Conservation (phyloP, 805 yeast species). For the Komagataella kurtzmanii region DNA sequence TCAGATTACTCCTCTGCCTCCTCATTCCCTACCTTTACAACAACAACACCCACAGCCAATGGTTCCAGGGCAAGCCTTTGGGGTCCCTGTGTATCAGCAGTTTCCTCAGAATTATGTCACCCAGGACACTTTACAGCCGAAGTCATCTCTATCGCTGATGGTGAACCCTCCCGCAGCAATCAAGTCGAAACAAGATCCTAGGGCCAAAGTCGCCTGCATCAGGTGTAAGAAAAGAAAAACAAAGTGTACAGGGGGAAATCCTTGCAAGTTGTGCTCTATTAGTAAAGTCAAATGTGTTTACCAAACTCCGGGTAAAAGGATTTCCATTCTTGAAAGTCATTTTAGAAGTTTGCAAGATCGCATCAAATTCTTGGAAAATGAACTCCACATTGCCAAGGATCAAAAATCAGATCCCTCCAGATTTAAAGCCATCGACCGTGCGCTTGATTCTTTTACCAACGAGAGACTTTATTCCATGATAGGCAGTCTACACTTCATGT, state of each 20-base stretch:
- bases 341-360: conserved; percentile 47
- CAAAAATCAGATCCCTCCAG: neutral
- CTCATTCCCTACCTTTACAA: neutral
- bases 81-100: neutral
- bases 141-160: neutral
- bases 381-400: neutral
- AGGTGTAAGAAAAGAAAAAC: conserved; percentile 53
- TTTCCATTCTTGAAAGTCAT: conserved; percentile 52
- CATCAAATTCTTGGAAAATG: conserved; percentile 11
- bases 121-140: neutral
- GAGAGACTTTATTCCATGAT: neutral
- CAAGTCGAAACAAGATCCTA: neutral
- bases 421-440: neutral
- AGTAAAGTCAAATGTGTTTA: conserved; percentile 48
- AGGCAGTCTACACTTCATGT: neutral
- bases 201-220: conserved; percentile 25
- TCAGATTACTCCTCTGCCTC: neutral
- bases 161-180: neutral
- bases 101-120: neutral
- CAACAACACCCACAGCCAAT: neutral
- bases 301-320: conserved; percentile 47
- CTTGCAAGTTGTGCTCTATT: conserved; percentile 42
- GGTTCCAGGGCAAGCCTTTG: neutral
- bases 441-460: neutral
- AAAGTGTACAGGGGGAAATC: conserved; percentile 57